Evolutionary conservation across 768 basidiomycete species (phyloP).

Genomic region (Filobasidium floriforme): DNA sequence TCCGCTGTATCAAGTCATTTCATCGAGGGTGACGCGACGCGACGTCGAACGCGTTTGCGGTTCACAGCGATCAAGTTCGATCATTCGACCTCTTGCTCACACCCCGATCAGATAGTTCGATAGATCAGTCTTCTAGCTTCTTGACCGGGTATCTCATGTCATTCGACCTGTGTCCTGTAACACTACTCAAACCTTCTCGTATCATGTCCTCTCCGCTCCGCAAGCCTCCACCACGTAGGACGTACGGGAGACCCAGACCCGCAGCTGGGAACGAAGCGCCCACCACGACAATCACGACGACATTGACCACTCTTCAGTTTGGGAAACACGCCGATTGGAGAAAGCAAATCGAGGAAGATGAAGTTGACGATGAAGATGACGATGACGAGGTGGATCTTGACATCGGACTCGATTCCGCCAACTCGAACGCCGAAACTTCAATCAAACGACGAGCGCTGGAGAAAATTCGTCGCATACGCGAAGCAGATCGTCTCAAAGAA

Average conservation of each 20-base stretch:
- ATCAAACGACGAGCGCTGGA: neutral
- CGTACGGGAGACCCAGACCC: neutral
- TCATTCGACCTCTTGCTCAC: too few relatives aligned
- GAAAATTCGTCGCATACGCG: neutral
- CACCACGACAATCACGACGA: neutral
- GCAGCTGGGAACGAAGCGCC: too few relatives aligned
- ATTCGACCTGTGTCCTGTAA: too few relatives aligned
- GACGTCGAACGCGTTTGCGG: too few relatives aligned
- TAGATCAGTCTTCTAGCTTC: too few relatives aligned
- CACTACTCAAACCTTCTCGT: neutral
- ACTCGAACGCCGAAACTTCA: neutral
- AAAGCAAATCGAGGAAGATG: too few relatives aligned
- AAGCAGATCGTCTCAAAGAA: neutral
- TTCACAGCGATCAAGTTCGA: too few relatives aligned
- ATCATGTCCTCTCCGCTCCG: neutral
- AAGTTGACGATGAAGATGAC: neutral
- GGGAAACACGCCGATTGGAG: too few relatives aligned
- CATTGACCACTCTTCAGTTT: neutral
- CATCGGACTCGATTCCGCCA: neutral
- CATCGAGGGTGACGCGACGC: too few relatives aligned
- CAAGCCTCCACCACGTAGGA: neutral
- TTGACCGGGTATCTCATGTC: too few relatives aligned
- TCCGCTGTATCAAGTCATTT: too few relatives aligned
- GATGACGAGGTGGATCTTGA: neutral
- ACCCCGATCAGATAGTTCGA: too few relatives aligned